These are phyloP conservation scores for Populus hybrid DNA, from an alignment of 441 rosid species.

Conservation along the genomic window DNA sequence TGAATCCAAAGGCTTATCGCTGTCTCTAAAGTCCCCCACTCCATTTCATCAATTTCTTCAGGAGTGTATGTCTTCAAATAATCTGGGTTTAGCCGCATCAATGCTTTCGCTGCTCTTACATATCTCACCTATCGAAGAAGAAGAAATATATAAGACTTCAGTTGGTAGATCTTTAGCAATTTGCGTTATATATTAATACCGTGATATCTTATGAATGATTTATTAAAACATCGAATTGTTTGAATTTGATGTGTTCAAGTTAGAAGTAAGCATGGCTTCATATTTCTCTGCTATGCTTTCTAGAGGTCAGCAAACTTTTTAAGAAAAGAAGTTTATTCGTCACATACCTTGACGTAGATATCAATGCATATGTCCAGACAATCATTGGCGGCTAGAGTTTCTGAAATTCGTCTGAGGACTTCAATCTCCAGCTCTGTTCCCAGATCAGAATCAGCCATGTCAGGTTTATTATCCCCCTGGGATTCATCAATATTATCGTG, in stretches of 20 bases:
- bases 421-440: constrained; percentile 48
- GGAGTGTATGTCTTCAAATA: constrained; percentile 49
- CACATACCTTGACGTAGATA: constrained; percentile 50
- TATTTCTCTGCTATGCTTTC: too few species aligned
- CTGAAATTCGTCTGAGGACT: constrained; percentile 42
- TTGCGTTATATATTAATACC: too few species aligned
- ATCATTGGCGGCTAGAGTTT: constrained; percentile 48
- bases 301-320: too few species aligned
- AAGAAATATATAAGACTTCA: neutral
- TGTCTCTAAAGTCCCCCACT: constrained; percentile 59
- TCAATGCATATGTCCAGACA: constrained; percentile 63
- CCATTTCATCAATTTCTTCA: constrained; percentile 59
- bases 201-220: too few species aligned
- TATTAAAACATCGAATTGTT: too few species aligned
- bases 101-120: constrained; percentile 58
- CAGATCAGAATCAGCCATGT: constrained; percentile 25
- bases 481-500: constrained; percentile 38
- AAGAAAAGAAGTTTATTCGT: neutral
- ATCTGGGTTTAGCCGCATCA: constrained; percentile 56
- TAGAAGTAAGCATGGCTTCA: too few species aligned
- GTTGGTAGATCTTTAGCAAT: neutral
- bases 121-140: constrained; percentile 47
- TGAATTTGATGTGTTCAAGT: too few species aligned
- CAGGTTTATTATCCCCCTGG: constrained; percentile 19
- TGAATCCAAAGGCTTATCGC: constrained; percentile 53